A percentile compares a stretch with the other conserved stretches of the same genome.
Conservation (phyloP, 2,329 filamentous ascomycete species). For the Fusarium liriodendri region DNA sequence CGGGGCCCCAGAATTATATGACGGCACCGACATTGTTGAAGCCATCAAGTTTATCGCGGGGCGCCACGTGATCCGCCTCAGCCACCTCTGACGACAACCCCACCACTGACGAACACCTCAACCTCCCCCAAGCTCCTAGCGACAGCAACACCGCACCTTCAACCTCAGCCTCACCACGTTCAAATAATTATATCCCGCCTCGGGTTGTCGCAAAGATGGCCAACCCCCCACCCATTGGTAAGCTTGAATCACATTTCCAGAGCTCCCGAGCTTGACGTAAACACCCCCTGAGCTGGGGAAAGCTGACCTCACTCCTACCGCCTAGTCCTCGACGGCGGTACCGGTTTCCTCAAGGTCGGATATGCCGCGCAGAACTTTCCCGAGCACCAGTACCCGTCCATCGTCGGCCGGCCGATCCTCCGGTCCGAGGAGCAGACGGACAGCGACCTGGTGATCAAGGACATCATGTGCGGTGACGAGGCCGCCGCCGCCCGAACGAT, state of each 20-base stretch:
- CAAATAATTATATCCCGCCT: conserved; percentile 13
- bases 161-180: conserved; percentile 29
- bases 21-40: conserved; percentile 1
- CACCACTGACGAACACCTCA: conserved; percentile 50
- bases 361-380: conserved; percentile 99
- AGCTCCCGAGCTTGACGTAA: conserved; percentile 26
- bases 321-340: conserved; percentile 97
- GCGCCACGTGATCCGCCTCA: conserved; percentile 53
- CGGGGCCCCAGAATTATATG: conserved; percentile 16
- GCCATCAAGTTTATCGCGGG: conserved; percentile 22
- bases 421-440: conserved; percentile 87
- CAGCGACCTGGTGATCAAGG: conserved; percentile 80
- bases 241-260: conserved; percentile 40
- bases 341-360: conserved; percentile 99
- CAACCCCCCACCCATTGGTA: conserved; percentile 66
- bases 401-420: conserved; percentile 96
- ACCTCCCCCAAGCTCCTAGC: conserved; percentile 43
- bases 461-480: conserved; percentile 99
- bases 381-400: conserved; percentile 97
- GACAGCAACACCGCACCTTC: conserved; percentile 38
- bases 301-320: conserved; percentile 39
- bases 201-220: conserved; percentile 57
- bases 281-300: conserved; percentile 22
- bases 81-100: conserved; percentile 54
- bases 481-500: conserved; percentile 94